Evolutionary conservation across 2,329 filamentous ascomycete genomes (phyloP), one percentile per base, ranked within the genome.

Genomic region (Zymoseptoria brevis): DNA sequence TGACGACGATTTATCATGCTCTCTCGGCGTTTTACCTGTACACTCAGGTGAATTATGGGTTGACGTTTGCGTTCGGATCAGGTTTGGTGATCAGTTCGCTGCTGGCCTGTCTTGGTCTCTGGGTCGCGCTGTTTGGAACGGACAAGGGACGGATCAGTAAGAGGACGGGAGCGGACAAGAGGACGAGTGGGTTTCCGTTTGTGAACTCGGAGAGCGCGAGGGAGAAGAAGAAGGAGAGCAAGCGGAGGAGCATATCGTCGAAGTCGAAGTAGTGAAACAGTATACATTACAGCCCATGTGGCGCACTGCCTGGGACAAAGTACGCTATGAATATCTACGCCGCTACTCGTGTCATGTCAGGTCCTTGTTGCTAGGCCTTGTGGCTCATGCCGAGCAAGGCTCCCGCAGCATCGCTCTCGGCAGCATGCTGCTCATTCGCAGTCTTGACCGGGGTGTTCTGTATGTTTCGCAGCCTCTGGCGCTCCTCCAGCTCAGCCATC

Each of bases 21-120:
- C 68, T 78, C 0, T 78, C 79, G 4, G 85, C 85, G 19, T 84
- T 86, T 64, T 87, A 89, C 72, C 80, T 83, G 68, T 94, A 92
- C 74, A 79, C 80, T 54, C 81, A 85, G 71, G 89, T 85, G 75
- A 79, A 80, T n/a, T 74, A 76, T 56, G 72, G 77, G 1, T 77
- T 78, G 5, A 80, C 84, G 67, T 77, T 81, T 9, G 82, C 80
- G 0, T 70, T 86, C 69, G 74, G 81, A 1, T 71, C 89, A 4
- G 87, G 84, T 0, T 80, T 83, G 63, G 66, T 81, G 1, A 83
- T 80, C 19, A 86, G 80, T 64, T 77, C 79, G 7, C 66, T 75
- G 41, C 74, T 92, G 60, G 84, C 83, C 1, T 77, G 79, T 1
- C 75, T 88, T 51, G 89, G 85, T 0, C 68, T 86, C 21, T 90